phyloP scores from a whole-genome alignment of 768 basidiomycete genomes.

The Mrakia blollopis region DNA sequence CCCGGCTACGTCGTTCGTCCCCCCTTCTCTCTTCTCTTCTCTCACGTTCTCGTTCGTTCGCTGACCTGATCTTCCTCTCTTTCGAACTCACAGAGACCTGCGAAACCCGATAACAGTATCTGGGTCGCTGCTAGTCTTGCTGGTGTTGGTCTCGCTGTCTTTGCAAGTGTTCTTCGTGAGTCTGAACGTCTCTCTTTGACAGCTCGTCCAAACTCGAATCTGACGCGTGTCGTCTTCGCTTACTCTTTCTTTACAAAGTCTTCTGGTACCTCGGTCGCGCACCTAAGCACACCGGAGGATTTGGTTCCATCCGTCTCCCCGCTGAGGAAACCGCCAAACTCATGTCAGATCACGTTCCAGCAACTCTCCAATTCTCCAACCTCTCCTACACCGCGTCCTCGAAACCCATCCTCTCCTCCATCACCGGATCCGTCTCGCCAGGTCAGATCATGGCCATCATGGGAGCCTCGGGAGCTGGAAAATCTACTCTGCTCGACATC shows the following conservation, averaged over 20 bases:
- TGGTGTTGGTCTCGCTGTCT: slow-evolving; percentile 67
- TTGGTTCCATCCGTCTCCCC: slow-evolving; percentile 51
- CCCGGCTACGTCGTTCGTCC: slow-evolving; percentile 75
- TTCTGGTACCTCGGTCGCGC: slow-evolving; percentile 89
- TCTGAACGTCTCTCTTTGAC: not conserved
- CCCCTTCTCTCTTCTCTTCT: not conserved
- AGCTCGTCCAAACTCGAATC: not conserved
- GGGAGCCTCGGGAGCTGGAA: slow-evolving; percentile 94
- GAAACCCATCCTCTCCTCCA: slow-evolving; percentile 66
- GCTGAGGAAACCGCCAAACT: slow-evolving; percentile 74
- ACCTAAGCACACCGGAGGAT: slow-evolving; percentile 55
- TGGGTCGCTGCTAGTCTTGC: slow-evolving; percentile 83
- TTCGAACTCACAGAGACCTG: slow-evolving; percentile 55
- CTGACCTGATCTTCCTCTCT: not conserved
- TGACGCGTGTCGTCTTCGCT: slow-evolving; percentile 26
- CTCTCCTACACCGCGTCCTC: slow-evolving; percentile 71
- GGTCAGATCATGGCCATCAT: slow-evolving; percentile 93
- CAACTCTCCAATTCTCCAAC: slow-evolving; percentile 82
- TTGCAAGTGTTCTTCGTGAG: slow-evolving; percentile 41
- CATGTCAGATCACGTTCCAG: slow-evolving; percentile 91
- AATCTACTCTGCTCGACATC: slow-evolving; percentile 93
- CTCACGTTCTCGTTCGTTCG: no score
- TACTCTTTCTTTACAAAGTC: slow-evolving; percentile 45
- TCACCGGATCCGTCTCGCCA: slow-evolving; percentile 77
- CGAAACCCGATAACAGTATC: slow-evolving; percentile 71